phyloP scores from a whole-genome alignment of 495 filamentous ascomycete species.

The Penicillium manginii region DNA sequence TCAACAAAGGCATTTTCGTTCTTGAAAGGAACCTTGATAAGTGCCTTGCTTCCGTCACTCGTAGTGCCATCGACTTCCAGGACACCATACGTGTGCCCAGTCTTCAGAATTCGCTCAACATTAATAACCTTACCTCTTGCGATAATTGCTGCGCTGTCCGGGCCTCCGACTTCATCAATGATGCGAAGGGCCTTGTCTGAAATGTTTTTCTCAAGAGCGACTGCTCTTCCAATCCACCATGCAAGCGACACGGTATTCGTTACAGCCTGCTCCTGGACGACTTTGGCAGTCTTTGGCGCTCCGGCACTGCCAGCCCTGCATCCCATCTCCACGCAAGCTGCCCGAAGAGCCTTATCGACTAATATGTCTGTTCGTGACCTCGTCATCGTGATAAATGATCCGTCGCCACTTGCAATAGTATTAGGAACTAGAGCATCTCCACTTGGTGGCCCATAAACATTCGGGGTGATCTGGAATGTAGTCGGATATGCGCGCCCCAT shows the following conservation, averaged over 20 bases:
- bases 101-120: conserved; percentile 54
- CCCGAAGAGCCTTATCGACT: conserved; percentile 36
- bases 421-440: conserved; percentile 34
- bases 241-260: conserved; percentile 46
- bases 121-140: conserved; percentile 65
- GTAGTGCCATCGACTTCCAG: conserved; percentile 48
- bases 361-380: conserved; percentile 36
- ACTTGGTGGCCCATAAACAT: conserved; percentile 29
- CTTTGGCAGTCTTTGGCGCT: conserved; percentile 31
- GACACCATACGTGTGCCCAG: conserved; percentile 38
- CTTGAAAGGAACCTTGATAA: conserved; percentile 56
- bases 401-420: conserved; percentile 43
- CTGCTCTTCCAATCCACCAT: conserved; percentile 53
- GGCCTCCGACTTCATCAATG: conserved; percentile 58
- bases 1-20: conserved; percentile 66
- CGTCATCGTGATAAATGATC: conserved; percentile 41
- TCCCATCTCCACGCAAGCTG: conserved; percentile 39
- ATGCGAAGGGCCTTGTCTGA: conserved; percentile 57
- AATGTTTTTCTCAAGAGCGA: conserved; percentile 49
- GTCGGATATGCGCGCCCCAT: conserved; percentile 43
- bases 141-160: conserved; percentile 53
- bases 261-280: conserved; percentile 34
- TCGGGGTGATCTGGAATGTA: conserved; percentile 37
- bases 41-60: conserved; percentile 47
- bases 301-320: conserved; percentile 36